These are phyloP conservation scores for Neurospora sp. DNA, from an alignment of 495 filamentous ascomycete species.

Conservation along the genomic window DNA sequence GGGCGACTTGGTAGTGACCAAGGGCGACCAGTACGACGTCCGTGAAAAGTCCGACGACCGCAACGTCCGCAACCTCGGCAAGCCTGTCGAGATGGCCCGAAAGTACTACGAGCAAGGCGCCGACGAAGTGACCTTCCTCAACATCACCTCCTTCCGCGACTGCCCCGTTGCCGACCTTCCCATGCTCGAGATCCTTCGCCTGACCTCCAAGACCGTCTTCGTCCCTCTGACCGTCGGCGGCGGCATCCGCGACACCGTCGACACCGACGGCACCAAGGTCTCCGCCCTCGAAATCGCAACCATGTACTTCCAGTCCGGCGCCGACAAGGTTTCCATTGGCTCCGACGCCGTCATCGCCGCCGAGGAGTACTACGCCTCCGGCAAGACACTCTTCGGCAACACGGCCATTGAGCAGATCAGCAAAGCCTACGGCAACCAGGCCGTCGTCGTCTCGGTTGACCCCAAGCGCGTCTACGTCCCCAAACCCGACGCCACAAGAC, in stretches of 20 bases:
- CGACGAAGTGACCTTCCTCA: slow-evolving; percentile 93
- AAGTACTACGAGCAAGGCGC: slow-evolving; percentile 95
- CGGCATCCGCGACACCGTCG: slow-evolving; percentile 83
- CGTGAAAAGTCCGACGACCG: slow-evolving; percentile 76
- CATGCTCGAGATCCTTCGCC: slow-evolving; percentile 87
- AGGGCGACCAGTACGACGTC: slow-evolving; percentile 99
- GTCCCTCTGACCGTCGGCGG: slow-evolving; percentile 96
- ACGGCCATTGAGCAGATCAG: slow-evolving; percentile 95
- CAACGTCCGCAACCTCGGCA: slow-evolving; percentile 84
- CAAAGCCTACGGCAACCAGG: slow-evolving; percentile 88
- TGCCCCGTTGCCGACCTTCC: slow-evolving; percentile 84
- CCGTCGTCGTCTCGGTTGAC: slow-evolving; percentile 92
- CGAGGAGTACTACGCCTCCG: slow-evolving; percentile 69
- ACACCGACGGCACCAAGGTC: slow-evolving; percentile 78
- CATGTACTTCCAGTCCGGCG: slow-evolving; percentile 95
- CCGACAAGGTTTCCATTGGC: slow-evolving; percentile 98
- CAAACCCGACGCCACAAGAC: slow-evolving; percentile 58
- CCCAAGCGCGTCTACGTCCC: slow-evolving; percentile 83
- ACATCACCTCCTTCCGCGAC: slow-evolving; percentile 95
- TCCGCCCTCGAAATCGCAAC: slow-evolving; percentile 86
- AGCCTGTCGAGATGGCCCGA: slow-evolving; percentile 89
- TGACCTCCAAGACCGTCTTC: slow-evolving; percentile 85
- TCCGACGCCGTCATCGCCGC: slow-evolving; percentile 89
- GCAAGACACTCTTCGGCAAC: slow-evolving; percentile 58
- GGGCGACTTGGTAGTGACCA: slow-evolving; percentile 93